phyloP scores from a whole-genome alignment of 139 green algal species.

The Yamagishiella unicocca region DNA sequence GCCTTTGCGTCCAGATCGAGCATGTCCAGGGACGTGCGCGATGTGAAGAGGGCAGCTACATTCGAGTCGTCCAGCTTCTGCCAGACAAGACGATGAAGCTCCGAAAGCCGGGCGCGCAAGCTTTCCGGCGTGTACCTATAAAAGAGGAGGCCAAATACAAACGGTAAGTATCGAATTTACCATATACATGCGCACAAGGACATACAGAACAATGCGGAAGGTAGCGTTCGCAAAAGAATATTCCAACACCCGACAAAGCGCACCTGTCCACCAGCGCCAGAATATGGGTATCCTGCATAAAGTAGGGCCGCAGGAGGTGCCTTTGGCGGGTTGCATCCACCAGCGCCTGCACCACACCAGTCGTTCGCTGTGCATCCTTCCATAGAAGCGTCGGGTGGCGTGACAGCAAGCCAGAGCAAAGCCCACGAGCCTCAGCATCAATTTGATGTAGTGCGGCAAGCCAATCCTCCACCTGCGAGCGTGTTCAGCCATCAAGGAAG shows the following conservation, averaged over 20 bases:
- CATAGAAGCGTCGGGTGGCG: conserved; percentile 15
- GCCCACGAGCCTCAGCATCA: neutral
- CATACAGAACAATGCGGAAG: no score
- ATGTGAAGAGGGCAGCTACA: neutral
- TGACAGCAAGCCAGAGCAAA: neutral
- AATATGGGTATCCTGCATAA: conserved; percentile 13
- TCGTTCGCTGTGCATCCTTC: neutral
- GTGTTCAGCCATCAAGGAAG: no score
- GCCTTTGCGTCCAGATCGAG: conserved; percentile 41
- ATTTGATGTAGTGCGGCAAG: conserved; percentile 11
- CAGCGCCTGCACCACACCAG: conserved; percentile 4
- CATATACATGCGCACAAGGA: neutral
- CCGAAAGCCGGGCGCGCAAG: conserved; percentile 18
- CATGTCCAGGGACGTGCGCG: conserved; percentile 25
- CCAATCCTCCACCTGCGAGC: conserved; percentile 34
- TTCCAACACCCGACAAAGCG: neutral
- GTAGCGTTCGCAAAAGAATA: no score
- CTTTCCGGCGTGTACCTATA: conserved; percentile 41
- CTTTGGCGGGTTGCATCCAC: conserved; percentile 15
- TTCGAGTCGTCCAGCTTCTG: conserved; percentile 40
- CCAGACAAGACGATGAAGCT: conserved; percentile 36
- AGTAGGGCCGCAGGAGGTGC: conserved; percentile 5
- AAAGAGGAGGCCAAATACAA: neutral
- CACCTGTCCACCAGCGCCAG: conserved; percentile 27
- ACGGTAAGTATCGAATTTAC: neutral